phyloP scores from a whole-genome alignment of 441 rosid genomes.

The Capsella rubella region DNA sequence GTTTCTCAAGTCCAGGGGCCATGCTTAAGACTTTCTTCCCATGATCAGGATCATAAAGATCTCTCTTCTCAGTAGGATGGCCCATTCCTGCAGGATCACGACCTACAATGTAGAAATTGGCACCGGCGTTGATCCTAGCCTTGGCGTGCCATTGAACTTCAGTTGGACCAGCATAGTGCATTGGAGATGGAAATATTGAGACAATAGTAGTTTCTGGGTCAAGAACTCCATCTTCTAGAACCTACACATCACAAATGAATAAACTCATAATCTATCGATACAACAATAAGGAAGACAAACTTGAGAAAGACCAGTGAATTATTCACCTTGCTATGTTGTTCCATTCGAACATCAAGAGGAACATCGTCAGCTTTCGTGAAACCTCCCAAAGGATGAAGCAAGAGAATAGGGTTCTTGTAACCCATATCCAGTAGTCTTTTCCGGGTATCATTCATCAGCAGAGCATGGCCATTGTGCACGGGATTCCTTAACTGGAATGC shows the following conservation, averaged over 20 bases:
- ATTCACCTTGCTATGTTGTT: constrained; percentile 86
- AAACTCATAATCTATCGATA: background rate
- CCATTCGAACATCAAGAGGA: constrained; percentile 95
- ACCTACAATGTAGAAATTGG: constrained; percentile 95
- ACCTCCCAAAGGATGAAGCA: constrained; percentile 97
- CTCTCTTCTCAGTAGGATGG: constrained; percentile 93
- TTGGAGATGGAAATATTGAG: constrained; percentile 89
- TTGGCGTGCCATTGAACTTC: constrained; percentile 99
- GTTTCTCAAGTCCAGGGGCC: constrained; percentile 96
- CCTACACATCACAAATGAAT: constrained; percentile 49
- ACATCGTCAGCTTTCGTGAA: constrained; percentile 93
- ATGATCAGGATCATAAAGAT: constrained; percentile 90
- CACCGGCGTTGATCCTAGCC: constrained; percentile 94
- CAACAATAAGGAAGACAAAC: constrained; percentile 2
- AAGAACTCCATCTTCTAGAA: constrained; percentile 87
- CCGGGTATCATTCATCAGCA: constrained; percentile 90
- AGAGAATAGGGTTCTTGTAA: constrained; percentile 80
- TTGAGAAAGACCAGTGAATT: background rate
- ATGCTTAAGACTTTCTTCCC: constrained; percentile 94
- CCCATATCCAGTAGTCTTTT: constrained; percentile 84
- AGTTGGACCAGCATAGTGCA: constrained; percentile 98
- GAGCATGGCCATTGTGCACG: constrained; percentile 93
- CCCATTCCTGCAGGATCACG: constrained; percentile 99
- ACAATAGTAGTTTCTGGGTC: constrained; percentile 93
- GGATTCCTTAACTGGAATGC: constrained; percentile 95